Conservation (phyloP, 176 grass and related monocot genomes). For the Echinochloa phyllopogon region DNA sequence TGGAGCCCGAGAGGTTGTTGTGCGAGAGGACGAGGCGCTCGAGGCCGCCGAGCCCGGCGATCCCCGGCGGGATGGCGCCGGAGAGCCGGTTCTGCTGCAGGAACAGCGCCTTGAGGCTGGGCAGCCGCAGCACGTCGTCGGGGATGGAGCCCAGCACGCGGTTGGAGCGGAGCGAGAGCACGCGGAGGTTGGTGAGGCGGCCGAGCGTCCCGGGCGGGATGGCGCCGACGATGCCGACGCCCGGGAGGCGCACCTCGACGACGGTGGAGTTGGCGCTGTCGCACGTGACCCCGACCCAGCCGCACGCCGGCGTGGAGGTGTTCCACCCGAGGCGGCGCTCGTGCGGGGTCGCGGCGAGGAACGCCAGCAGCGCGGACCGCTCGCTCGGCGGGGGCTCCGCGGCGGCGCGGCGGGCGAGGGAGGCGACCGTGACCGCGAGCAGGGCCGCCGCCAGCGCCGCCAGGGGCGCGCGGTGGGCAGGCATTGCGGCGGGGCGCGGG, state of each 20-base stretch:
- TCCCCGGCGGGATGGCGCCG: constrained; percentile 45
- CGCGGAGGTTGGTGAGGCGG: constrained; percentile 49
- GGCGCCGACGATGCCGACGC: constrained; percentile 66
- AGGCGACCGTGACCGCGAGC: neutral
- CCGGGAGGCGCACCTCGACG: constrained; percentile 61
- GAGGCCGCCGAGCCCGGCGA: constrained; percentile 43
- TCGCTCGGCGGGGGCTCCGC: constrained; percentile 63
- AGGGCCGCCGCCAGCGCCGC: neutral
- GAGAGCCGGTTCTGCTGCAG: constrained; percentile 68
- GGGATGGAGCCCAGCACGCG: constrained; percentile 64
- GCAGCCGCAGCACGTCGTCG: constrained; percentile 55
- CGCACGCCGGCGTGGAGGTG: constrained; percentile 61
- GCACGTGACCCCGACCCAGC: constrained; percentile 80
- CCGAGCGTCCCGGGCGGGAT: constrained; percentile 64
- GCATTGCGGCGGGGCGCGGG: constrained; percentile 21
- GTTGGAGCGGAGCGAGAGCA: constrained; percentile 87
- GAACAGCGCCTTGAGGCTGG: constrained; percentile 54
- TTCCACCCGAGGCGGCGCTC: constrained; percentile 73
- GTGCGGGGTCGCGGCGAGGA: constrained; percentile 72
- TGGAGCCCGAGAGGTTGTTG: constrained; percentile 70
- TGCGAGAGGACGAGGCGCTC: constrained; percentile 66
- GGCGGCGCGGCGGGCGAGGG: neutral
- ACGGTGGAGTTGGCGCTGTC: constrained; percentile 60
- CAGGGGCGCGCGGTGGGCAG: neutral
- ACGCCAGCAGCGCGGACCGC: constrained; percentile 68